A percentile compares a stretch with the other conserved stretches of the same genome.
Conservation (phyloP, 495 filamentous ascomycete genomes). For the Xylaria castorea region DNA sequence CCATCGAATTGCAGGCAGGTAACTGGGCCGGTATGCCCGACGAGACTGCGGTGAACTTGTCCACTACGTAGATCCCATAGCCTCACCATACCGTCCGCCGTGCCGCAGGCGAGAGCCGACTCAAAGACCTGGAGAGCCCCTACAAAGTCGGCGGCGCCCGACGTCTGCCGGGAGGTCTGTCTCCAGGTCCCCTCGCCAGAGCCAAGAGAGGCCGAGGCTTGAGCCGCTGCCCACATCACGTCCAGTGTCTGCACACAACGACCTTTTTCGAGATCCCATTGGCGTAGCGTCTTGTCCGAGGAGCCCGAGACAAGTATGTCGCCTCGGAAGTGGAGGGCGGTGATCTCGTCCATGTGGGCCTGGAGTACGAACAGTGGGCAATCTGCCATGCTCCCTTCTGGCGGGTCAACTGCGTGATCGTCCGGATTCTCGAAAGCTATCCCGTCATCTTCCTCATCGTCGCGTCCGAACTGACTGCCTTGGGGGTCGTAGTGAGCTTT, state of each 20-base stretch:
- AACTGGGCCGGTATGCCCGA: slow-evolving; percentile 95
- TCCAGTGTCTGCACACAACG: slow-evolving; percentile 97
- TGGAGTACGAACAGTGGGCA: slow-evolving; percentile 86
- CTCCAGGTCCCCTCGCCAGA: slow-evolving; percentile 63
- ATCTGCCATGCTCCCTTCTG: slow-evolving; percentile 78
- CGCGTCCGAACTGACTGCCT: slow-evolving; percentile 69
- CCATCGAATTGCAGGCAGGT: slow-evolving; percentile 97
- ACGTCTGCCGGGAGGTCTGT: slow-evolving; percentile 61
- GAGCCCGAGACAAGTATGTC: slow-evolving; percentile 94
- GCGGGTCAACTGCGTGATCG: slow-evolving; percentile 66
- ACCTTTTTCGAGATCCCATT: slow-evolving; percentile 96
- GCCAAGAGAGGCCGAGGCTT: slow-evolving; percentile 73
- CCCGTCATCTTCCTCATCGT: slow-evolving; percentile 67
- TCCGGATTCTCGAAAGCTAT: slow-evolving; percentile 65
- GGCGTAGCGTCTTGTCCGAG: slow-evolving; percentile 93
- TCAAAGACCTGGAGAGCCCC: slow-evolving; percentile 96
- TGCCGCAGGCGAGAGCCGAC: slow-evolving; percentile 95
- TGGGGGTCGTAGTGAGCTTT: slow-evolving; percentile 64
- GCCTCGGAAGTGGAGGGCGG: slow-evolving; percentile 86
- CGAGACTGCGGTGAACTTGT: slow-evolving; percentile 93
- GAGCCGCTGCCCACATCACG: slow-evolving; percentile 98
- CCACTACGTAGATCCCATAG: slow-evolving; percentile 97
- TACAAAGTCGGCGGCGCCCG: slow-evolving; percentile 84
- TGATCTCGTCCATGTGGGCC: slow-evolving; percentile 93
- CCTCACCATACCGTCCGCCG: slow-evolving; percentile 96